Conservation (phyloP, 306 rosid species). For the Gastrolobium villosum region DNA sequence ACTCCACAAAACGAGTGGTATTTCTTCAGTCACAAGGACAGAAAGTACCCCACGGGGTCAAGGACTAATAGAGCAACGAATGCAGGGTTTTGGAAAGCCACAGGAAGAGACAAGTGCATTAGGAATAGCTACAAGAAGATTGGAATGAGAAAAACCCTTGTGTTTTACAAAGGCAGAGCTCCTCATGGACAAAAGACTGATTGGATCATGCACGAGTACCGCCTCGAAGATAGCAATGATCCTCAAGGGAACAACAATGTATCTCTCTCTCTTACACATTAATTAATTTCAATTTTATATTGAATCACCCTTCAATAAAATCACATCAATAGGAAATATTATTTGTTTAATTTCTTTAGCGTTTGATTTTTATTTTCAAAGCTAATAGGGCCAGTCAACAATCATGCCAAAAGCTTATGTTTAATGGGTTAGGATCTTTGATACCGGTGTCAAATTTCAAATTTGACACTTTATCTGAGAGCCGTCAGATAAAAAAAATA, state of each 20-base stretch:
- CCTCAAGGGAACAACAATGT: slow-evolving; percentile 59
- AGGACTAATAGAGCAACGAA: slow-evolving; percentile 93
- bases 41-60: slow-evolving; percentile 98
- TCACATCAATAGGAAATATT: not conserved
- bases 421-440: no score
- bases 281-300: not conserved
- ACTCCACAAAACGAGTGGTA: slow-evolving; percentile 99
- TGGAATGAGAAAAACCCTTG: slow-evolving; percentile 96
- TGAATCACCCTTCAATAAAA: not conserved
- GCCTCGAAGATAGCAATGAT: slow-evolving; percentile 84
- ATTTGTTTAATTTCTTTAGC: not conserved
- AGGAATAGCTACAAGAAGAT: slow-evolving; percentile 80
- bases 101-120: slow-evolving; percentile 95
- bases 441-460: no score
- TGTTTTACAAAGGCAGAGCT: slow-evolving; percentile 93
- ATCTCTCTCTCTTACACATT: slow-evolving; percentile 5
- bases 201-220: slow-evolving; percentile 98
- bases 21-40: slow-evolving; percentile 96
- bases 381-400: not conserved
- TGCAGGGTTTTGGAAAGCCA: slow-evolving; percentile 99
- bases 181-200: slow-evolving; percentile 97
- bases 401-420: no score
- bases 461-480: no score
- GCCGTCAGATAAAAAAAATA: no score
- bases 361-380: slow-evolving; percentile 7